These are phyloP conservation scores for Blyttiomyces sp. DNA, from an alignment of 371 early-diverging fungal genomes.

Conservation along the genomic window DNA sequence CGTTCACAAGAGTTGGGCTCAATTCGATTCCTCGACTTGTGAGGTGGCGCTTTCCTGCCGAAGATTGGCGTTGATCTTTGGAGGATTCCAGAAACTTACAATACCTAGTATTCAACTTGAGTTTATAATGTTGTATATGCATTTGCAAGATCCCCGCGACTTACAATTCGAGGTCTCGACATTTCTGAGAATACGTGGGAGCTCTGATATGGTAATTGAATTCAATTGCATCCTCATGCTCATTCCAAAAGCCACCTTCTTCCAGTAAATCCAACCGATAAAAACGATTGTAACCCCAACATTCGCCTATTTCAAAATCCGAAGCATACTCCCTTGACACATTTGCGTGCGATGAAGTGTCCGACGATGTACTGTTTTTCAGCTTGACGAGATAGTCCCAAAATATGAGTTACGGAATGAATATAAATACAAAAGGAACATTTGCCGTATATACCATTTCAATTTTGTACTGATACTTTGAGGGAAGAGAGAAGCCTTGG, in stretches of 20 bases:
- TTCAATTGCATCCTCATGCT: slow-evolving; percentile 3
- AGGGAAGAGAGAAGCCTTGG: slow-evolving; percentile 8
- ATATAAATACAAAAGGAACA: not conserved
- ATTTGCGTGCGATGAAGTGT: too few relatives aligned
- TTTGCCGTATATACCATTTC: slow-evolving; percentile 23
- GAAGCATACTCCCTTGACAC: slow-evolving; percentile 24
- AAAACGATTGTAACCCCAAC: slow-evolving; percentile 35
- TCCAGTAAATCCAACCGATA: slow-evolving; percentile 18
- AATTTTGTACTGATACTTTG: slow-evolving; percentile 29
- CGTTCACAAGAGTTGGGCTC: too few relatives aligned
- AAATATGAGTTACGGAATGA: not conserved
- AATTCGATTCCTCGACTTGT: too few relatives aligned
- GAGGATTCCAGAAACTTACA: too few relatives aligned
- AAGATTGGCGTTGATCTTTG: too few relatives aligned
- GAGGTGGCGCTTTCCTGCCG: too few relatives aligned
- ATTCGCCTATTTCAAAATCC: slow-evolving; percentile 25
- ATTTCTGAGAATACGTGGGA: too few relatives aligned
- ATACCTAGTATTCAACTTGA: too few relatives aligned
- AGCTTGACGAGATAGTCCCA: not conserved
- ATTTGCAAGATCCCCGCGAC: too few relatives aligned
- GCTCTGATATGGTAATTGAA: too few relatives aligned
- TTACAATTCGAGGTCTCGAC: too few relatives aligned
- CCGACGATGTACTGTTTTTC: not conserved
- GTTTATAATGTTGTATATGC: too few relatives aligned
- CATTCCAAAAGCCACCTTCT: slow-evolving; percentile 9